phyloP scores from a whole-genome alignment of 441 rosid genomes.

The Pelargonium australe region DNA sequence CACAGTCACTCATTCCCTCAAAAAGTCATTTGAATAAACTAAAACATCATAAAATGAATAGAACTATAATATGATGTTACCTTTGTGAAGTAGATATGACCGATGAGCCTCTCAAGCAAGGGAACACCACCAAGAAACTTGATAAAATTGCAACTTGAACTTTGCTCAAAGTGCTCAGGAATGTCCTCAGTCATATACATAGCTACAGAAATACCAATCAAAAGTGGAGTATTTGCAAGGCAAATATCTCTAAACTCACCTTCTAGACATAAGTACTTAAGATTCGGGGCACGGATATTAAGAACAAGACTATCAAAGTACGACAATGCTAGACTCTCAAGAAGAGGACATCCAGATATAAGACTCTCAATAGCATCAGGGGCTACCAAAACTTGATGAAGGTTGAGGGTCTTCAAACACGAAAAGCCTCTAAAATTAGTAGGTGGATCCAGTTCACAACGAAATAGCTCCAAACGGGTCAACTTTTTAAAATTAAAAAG shows the following conservation, averaged over 20 bases:
- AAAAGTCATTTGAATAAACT: not conserved
- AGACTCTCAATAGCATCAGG: constrained; percentile 71
- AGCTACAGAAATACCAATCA: constrained; percentile 59
- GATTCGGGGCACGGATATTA: constrained; percentile 64
- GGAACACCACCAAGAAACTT: constrained; percentile 82
- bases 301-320: constrained; percentile 75
- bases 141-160: constrained; percentile 63
- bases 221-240: constrained; percentile 65
- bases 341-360: constrained; percentile 70
- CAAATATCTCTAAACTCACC: constrained; percentile 81
- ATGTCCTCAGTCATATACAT: constrained; percentile 81
- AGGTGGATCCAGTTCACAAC: constrained; percentile 81
- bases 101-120: constrained; percentile 70
- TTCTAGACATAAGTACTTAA: constrained; percentile 71
- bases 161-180: constrained; percentile 73
- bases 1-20: not conserved
- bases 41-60: not conserved
- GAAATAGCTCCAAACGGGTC: constrained; percentile 60
- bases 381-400: constrained; percentile 66
- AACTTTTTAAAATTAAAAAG: constrained; percentile 58
- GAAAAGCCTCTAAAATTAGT: constrained; percentile 57
- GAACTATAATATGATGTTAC: constrained; percentile 27
- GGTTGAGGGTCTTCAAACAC: constrained; percentile 60
- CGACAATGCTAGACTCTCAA: constrained; percentile 67
- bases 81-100: constrained; percentile 85